Evolutionary conservation across 2,329 filamentous ascomycete species (phyloP).

Genomic region (Epichloe festucae): DNA sequence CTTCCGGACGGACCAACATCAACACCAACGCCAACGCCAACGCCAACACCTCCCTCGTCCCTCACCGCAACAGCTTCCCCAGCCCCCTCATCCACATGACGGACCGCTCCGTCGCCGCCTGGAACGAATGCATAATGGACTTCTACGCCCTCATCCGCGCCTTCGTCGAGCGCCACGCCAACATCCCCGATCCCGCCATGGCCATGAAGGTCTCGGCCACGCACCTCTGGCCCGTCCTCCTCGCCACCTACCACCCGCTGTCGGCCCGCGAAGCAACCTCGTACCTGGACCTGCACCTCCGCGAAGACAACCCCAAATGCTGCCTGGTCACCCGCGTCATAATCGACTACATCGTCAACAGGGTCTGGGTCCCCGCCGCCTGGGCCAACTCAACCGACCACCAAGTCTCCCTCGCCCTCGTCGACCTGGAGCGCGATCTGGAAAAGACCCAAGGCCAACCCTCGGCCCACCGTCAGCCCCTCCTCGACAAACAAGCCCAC

Average conservation of each 20-base stretch:
- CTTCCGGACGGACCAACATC: not conserved
- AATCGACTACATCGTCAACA: constrained; percentile 29
- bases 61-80: constrained; percentile 9
- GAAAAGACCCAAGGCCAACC: constrained; percentile 23
- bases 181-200: constrained; percentile 17
- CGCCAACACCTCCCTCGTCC: constrained; percentile 5
- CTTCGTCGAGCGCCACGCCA: constrained; percentile 24
- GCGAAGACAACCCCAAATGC: constrained; percentile 25
- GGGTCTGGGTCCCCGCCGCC: constrained; percentile 26
- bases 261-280: constrained; percentile 25
- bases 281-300: constrained; percentile 28
- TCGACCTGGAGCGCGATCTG: constrained; percentile 24
- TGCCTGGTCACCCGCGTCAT: constrained; percentile 30
- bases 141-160: constrained; percentile 22
- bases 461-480: constrained; percentile 23
- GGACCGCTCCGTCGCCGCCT: constrained; percentile 19
- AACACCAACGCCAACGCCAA: not conserved
- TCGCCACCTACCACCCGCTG: constrained; percentile 25
- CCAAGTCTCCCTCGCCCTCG: constrained; percentile 21
- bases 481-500: constrained; percentile 24
- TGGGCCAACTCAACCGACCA: constrained; percentile 25
- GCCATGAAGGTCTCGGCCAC: constrained; percentile 16
- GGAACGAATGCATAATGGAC: constrained; percentile 24
- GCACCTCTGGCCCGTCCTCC: constrained; percentile 23
- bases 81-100: constrained; percentile 23